A percentile compares a stretch with the other conserved stretches of the same genome.
Evolutionary conservation across 177 flowering plant species (phyloP).

Genomic region (Vitis hybrid): DNA sequence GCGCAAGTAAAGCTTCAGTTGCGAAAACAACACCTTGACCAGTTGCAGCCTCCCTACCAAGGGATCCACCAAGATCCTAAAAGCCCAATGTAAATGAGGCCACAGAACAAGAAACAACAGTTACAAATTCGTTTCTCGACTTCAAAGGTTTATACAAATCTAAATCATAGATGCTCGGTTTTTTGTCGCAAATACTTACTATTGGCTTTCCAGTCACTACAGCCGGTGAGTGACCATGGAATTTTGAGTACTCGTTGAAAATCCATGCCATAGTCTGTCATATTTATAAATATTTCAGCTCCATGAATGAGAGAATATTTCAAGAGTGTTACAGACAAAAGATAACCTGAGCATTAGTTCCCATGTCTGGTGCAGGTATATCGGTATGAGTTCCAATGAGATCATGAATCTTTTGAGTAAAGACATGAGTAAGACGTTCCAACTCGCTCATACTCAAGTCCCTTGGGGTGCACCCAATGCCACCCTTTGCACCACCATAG

Average conservation of each 20-base stretch:
- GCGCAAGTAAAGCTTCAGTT: conserved; percentile 73
- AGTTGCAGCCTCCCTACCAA: conserved; percentile 80
- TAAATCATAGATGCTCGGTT: neutral
- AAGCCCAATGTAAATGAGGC: neutral
- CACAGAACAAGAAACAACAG: neutral
- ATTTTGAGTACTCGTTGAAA: conserved; percentile 90
- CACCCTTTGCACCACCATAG: conserved; percentile 90
- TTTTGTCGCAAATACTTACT: conserved; percentile 18
- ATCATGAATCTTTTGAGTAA: conserved; percentile 88
- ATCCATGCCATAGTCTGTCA: conserved; percentile 92
- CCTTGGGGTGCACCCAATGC: conserved; percentile 76
- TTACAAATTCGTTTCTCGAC: neutral
- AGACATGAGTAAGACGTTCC: conserved; percentile 81
- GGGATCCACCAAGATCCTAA: conserved; percentile 81
- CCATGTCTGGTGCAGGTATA: conserved; percentile 91
- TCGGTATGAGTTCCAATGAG: conserved; percentile 76
- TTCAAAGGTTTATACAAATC: neutral
- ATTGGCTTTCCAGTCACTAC: conserved; percentile 85
- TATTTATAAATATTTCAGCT: conserved; percentile 2
- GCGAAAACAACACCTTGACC: conserved; percentile 75
- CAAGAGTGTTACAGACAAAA: neutral
- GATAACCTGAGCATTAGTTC: conserved; percentile 75
- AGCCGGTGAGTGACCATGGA: conserved; percentile 96
- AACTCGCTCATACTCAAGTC: conserved; percentile 67
- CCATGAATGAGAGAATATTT: neutral